Conservation (phyloP, 805 yeast species). For the Metschnikowia aberdeeniae region DNA sequence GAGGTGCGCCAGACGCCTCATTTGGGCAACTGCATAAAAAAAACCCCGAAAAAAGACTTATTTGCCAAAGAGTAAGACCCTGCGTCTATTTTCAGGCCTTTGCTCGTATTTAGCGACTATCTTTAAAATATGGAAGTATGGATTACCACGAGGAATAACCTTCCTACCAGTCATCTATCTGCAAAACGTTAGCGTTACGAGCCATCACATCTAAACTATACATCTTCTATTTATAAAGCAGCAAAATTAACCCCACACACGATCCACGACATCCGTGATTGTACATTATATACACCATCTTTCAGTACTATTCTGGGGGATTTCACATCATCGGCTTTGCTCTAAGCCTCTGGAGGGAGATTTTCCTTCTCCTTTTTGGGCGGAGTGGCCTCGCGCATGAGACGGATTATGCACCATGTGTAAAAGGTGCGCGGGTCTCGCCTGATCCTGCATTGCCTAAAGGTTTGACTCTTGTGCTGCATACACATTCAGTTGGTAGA, state of each 20-base stretch:
- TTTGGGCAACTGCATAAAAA: background rate
- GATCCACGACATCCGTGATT: background rate
- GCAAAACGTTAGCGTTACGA: too few relatives aligned
- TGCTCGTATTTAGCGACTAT: too few relatives aligned
- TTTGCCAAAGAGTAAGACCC: background rate
- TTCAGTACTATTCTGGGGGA: too few relatives aligned
- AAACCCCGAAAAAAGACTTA: background rate
- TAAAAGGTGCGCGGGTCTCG: background rate
- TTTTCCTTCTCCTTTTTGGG: background rate
- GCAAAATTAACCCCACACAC: background rate
- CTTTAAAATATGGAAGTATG: too few relatives aligned
- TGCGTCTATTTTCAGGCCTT: too few relatives aligned
- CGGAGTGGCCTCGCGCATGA: background rate
- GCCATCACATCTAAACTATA: too few relatives aligned
- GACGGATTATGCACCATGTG: background rate
- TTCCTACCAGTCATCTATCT: too few relatives aligned
- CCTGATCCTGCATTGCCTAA: background rate
- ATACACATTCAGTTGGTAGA: slow-evolving; percentile 8
- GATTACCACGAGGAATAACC: too few relatives aligned
- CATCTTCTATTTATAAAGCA: background rate
- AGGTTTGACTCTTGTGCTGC: background rate
- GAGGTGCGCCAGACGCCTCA: slow-evolving; percentile 3
- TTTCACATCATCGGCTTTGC: too few relatives aligned
- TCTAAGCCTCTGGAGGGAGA: too few relatives aligned
- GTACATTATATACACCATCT: background rate